Percentiles rank a stretch among this genome's conserved stretches.
Evolutionary conservation across 1,284 basidiomycete genomes (phyloP).

Genomic region (Mycena citricolor): DNA sequence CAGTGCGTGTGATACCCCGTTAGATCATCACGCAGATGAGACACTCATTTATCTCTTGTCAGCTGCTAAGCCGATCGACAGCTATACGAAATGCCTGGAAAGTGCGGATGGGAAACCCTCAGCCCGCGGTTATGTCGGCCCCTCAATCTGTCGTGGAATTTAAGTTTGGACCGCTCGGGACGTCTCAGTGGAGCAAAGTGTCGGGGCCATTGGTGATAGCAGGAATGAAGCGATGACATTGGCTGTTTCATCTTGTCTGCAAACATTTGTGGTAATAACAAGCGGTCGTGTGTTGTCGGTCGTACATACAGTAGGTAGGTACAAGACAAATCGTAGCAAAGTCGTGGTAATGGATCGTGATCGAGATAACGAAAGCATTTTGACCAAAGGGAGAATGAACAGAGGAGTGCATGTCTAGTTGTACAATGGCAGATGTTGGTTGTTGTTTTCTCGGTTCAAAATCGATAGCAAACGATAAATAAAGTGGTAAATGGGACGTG

Average conservation of each 20-base stretch:
- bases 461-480: slow-evolving; percentile 21
- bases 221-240: slow-evolving; percentile 62
- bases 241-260: neutral
- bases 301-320: slow-evolving; percentile 21
- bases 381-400: slow-evolving; percentile 28
- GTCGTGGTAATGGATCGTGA: slow-evolving; percentile 20
- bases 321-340: slow-evolving; percentile 22
- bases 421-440: slow-evolving; percentile 30
- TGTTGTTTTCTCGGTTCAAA: slow-evolving; percentile 16
- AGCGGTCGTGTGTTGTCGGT: too few relatives aligned
- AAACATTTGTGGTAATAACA: too few relatives aligned
- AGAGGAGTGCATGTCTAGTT: slow-evolving; percentile 61
- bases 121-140: slow-evolving; percentile 34
- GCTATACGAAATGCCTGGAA: slow-evolving; percentile 73
- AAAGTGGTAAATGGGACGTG: slow-evolving; percentile 26
- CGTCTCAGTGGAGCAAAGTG: slow-evolving; percentile 70
- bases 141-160: slow-evolving; percentile 33
- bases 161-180: slow-evolving; percentile 63
- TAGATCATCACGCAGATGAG: neutral
- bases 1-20: slow-evolving; percentile 46
- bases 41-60: slow-evolving; percentile 11
- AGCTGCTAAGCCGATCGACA: slow-evolving; percentile 64
- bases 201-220: slow-evolving; percentile 58
- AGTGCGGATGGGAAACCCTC: slow-evolving; percentile 36
- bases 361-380: slow-evolving; percentile 33